Evolutionary conservation across 331 rosid genomes (phyloP).

Genomic region (Malus hybrid): DNA sequence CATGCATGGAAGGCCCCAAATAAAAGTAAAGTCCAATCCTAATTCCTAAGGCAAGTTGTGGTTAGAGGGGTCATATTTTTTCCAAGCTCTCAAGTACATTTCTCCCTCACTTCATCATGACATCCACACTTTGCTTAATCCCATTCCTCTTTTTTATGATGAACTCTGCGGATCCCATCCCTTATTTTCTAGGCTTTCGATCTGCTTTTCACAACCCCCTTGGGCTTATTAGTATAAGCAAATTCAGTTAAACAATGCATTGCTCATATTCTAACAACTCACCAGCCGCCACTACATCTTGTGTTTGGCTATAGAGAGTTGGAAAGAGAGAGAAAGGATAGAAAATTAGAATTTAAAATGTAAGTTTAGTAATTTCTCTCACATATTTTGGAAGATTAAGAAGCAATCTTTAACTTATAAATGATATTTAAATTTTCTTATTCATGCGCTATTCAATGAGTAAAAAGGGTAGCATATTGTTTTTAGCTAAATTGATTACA

Average conservation of each 20-base stretch:
- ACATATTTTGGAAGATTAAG: too few relatives aligned
- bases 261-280: neutral
- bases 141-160: neutral
- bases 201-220: slow-evolving; percentile 7
- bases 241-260: neutral
- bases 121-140: slow-evolving; percentile 17
- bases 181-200: slow-evolving; percentile 21
- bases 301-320: neutral
- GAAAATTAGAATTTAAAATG: neutral
- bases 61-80: slow-evolving; percentile 33
- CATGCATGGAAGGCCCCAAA: slow-evolving; percentile 22
- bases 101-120: slow-evolving; percentile 11
- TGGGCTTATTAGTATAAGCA: neutral
- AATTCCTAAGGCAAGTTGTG: slow-evolving; percentile 38
- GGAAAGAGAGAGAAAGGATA: neutral
- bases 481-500: too few relatives aligned
- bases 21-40: slow-evolving; percentile 22
- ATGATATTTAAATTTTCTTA: too few relatives aligned
- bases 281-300: neutral
- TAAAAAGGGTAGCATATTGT: too few relatives aligned
- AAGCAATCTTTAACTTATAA: too few relatives aligned
- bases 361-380: too few relatives aligned
- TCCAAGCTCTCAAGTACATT: slow-evolving; percentile 15
- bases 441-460: too few relatives aligned
- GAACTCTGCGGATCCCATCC: slow-evolving; percentile 1